These are phyloP conservation scores for Vitis labrusca DNA, from an alignment of 164 flowering plant species.

Conservation along the genomic window DNA sequence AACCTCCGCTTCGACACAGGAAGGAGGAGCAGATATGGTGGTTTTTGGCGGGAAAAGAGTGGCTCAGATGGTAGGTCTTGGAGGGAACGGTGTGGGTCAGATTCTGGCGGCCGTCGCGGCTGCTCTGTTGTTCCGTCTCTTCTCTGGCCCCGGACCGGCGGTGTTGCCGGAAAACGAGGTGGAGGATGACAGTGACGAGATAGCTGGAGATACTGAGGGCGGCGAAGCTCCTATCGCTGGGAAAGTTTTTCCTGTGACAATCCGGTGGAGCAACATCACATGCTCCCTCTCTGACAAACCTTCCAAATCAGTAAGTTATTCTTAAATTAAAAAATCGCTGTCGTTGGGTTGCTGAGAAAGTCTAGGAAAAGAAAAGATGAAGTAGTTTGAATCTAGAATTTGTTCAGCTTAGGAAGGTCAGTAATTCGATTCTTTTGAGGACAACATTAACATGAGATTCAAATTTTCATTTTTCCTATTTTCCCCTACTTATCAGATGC, in stretches of 20 bases:
- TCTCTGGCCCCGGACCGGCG: constrained; percentile 51
- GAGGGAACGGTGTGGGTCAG: constrained; percentile 75
- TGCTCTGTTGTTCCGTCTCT: constrained; percentile 72
- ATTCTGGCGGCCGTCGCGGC: constrained; percentile 74
- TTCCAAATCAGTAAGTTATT: constrained; percentile 57
- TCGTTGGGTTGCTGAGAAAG: not conserved
- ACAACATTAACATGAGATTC: no score
- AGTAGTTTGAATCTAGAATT: no score
- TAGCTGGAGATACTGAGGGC: constrained; percentile 18
- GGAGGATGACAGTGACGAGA: constrained; percentile 26
- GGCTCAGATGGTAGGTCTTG: constrained; percentile 37
- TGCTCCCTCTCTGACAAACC: constrained; percentile 79
- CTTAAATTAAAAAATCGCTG: not conserved
- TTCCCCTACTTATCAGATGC: no score
- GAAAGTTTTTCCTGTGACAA: constrained; percentile 64
- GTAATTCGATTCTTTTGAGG: no score
- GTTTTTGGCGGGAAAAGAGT: constrained; percentile 40
- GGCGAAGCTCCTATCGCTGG: constrained; percentile 37
- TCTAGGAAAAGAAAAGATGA: not conserved
- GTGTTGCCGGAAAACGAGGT: constrained; percentile 23
- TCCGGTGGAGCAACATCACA: constrained; percentile 77
- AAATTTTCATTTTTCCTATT: no score
- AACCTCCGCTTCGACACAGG: not conserved
- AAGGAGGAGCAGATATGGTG: constrained; percentile 20
- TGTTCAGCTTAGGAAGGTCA: no score